Evolutionary conservation across 2,329 filamentous ascomycete genomes (phyloP), one percentile per base, ranked within the genome.

Genomic region (Penicillium sp.): DNA sequence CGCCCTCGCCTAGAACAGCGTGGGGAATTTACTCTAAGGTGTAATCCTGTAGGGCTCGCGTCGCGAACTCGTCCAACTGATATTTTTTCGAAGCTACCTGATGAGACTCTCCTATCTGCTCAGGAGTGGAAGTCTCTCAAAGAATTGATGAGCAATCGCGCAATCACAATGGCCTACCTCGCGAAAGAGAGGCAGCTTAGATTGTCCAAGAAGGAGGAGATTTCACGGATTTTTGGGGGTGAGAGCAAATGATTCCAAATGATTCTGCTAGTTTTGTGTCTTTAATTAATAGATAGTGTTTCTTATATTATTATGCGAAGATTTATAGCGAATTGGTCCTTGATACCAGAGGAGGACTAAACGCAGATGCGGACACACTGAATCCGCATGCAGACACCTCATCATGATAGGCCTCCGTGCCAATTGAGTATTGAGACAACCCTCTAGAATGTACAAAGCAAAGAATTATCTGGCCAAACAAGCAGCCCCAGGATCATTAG

Each of bases 21-120:
- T 19, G 51, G 38, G n/a, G 22, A 59, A 35, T 72, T 72, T 55
- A 64, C 58, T 1, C 63, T 71, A 30, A 53, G 58, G 2, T 63
- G 56, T 45, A 61, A 65, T 35, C 60, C 64, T 5, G 56, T 26
- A 0, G 67, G 65, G 4, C 40, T 69, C 24, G 59, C 63, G 28
- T 30, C 65, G 13, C 66, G 69, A 13, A 45, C 55, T 15, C 66
- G 70, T 10, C 47, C 55, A 37, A 72, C 63, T 26, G 49, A 63
- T 6, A 64, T 71, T 15, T 69, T 72, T 37, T 19, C 58, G 4
- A 61, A 65, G 28, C 69, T 70, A 37, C 38, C 54, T 4, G 65
- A 58, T 37, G 70, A 72, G 53, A 22, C 58, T 24, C 53, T 68
- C 5, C 35, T 67, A 6, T 51, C 56, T 1, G 30, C 44, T 9